Evolutionary conservation across 345 rosid genomes (phyloP), one percentile per base, ranked within the genome.

Genomic region (Populus euphratica): DNA sequence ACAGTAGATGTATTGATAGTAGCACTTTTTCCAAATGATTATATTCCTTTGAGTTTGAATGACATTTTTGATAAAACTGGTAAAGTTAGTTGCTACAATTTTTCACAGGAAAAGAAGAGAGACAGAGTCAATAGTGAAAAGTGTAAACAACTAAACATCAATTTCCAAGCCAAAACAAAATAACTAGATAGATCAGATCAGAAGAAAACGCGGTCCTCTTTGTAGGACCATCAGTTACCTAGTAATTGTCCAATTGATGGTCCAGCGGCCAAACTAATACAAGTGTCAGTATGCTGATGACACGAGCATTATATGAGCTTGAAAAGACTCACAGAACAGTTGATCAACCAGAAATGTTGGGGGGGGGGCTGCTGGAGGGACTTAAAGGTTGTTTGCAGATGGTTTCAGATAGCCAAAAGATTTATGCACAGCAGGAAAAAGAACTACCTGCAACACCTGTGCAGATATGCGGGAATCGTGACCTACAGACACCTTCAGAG

Each of bases 381-480:
- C 64, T 23, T n/a, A 23, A 33, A 23, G 47, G 12, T 69, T 18
- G 23, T 33, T 41, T 3, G 50, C 27, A 69, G 2, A 17, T 33
- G 20, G 38, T 65, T 16, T 17, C 69, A 65, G 1, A 33, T 65
- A 27, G 7, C 13, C 27, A 27, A 10, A 23, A 27, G 66, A 62
- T 20, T 65, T 65, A 5, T 21, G 31, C 10, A 59, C 35, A 70
- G 6, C 2, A 33, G 70, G 21, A 66, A 20, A 29, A 68, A 31
- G 74, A 17, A 59, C 64, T 79, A 93, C 98, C 91, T 84, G 90
- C 73, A 96, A 88, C 35, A 76, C 68, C 76, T 86, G 87, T 47
- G 98, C 97, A 84, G 99, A 96, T 81, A 96, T 87, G 62, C 98
- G 96, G 69, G 99, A 96, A 87, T 96, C 99, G 78, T 93, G 99